Evolutionary conservation across 192 early-diverging fungal species (phyloP).

Genomic region (Piromyces sp.): DNA sequence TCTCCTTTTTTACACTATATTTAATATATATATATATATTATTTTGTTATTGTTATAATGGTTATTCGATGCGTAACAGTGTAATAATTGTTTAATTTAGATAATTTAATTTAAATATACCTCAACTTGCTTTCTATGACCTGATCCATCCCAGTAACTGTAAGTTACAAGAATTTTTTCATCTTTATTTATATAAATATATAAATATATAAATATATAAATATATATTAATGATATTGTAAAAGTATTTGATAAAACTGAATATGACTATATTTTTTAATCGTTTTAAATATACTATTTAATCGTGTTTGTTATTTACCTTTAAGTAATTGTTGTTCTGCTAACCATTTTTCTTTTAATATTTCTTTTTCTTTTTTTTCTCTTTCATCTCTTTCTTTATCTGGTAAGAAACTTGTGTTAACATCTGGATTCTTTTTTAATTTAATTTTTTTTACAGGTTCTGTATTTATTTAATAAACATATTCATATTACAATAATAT

Average conservation of each 20-base stretch:
- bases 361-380: constrained; percentile 56
- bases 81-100: too few relatives aligned
- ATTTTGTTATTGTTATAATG: too few relatives aligned
- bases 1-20: constrained; percentile 66
- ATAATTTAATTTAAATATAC: too few relatives aligned
- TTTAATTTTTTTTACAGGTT: constrained; percentile 12
- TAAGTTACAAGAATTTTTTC: constrained; percentile 75
- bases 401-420: constrained; percentile 83
- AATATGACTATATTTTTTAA: too few relatives aligned
- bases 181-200: constrained; percentile 15
- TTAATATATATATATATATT: too few relatives aligned
- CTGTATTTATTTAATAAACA: constrained; percentile 15
- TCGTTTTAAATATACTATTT: too few relatives aligned
- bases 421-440: constrained; percentile 68
- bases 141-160: constrained; percentile 91
- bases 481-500: too few relatives aligned
- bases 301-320: too few relatives aligned
- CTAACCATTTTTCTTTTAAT: constrained; percentile 64
- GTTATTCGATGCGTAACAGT: too few relatives aligned
- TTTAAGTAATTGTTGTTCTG: constrained; percentile 67
- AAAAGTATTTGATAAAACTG: too few relatives aligned
- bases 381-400: constrained; percentile 64
- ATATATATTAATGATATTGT: not conserved
- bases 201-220: too few relatives aligned
- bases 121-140: constrained; percentile 65